A percentile compares a stretch with the other conserved stretches of the same genome.
phyloP scores from a whole-genome alignment of 2,329 filamentous ascomycete genomes.

The Shiraia bambusicola region DNA sequence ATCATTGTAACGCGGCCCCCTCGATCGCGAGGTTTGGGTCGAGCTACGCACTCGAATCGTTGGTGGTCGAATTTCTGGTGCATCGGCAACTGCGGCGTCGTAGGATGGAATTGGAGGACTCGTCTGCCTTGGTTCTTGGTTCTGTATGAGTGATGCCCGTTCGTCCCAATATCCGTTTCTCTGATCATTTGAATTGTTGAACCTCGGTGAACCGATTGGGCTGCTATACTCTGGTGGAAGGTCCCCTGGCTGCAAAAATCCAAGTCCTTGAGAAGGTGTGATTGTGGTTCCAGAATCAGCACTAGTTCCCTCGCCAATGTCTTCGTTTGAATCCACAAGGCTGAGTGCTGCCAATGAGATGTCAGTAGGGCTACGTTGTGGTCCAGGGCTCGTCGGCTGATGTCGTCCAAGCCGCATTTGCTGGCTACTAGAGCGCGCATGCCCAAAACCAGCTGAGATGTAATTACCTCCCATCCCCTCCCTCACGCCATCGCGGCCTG shows the following conservation, averaged over 20 bases:
- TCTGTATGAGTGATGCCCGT: constrained; percentile 50
- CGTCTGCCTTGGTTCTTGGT: constrained; percentile 19
- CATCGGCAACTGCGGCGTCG: constrained; percentile 77
- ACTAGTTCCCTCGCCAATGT: constrained; percentile 73
- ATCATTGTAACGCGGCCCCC: constrained; percentile 15
- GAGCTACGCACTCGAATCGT: constrained; percentile 29
- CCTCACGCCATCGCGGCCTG: constrained; percentile 61
- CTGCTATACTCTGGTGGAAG: constrained; percentile 55
- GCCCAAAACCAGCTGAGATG: constrained; percentile 54
- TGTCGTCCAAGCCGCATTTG: constrained; percentile 69
- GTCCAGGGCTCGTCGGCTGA: constrained; percentile 81
- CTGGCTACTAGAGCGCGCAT: constrained; percentile 73
- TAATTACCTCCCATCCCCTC: constrained; percentile 55
- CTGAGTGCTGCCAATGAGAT: constrained; percentile 89
- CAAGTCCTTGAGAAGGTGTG: constrained; percentile 32
- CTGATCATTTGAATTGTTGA: constrained; percentile 58
- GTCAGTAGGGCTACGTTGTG: constrained; percentile 87
- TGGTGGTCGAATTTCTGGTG: constrained; percentile 24
- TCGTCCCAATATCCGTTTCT: constrained; percentile 50
- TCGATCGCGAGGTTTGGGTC: constrained; percentile 24
- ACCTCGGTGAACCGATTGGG: constrained; percentile 41
- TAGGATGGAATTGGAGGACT: constrained; percentile 78
- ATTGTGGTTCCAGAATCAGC: constrained; percentile 27
- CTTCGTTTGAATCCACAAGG: constrained; percentile 65
- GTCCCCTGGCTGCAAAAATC: constrained; percentile 40